These are phyloP conservation scores for Camelina hispida DNA, from an alignment of 345 rosid genomes.

Conservation along the genomic window DNA sequence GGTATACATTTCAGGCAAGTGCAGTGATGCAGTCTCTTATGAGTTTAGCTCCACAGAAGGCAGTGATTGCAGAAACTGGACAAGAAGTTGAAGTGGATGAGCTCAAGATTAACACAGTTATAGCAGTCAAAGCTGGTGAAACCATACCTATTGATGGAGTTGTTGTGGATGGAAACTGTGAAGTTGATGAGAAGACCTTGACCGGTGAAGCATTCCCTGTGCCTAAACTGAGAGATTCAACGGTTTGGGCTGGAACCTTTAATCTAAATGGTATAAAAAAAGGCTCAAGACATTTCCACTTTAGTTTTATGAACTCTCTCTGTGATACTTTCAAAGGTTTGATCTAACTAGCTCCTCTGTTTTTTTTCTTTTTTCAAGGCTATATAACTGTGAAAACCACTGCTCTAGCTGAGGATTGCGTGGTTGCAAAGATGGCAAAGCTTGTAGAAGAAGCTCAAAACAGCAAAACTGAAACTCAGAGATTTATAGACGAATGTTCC, in stretches of 20 bases:
- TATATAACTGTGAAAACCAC: slow-evolving; percentile 76
- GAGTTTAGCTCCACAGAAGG: slow-evolving; percentile 83
- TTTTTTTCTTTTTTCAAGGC: slow-evolving; percentile 48
- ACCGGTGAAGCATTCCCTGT: slow-evolving; percentile 94
- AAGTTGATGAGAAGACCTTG: slow-evolving; percentile 88
- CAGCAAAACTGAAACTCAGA: slow-evolving; percentile 74
- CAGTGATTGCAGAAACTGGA: slow-evolving; percentile 81
- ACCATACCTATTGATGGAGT: slow-evolving; percentile 89
- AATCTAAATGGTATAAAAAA: slow-evolving; percentile 67
- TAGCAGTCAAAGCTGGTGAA: slow-evolving; percentile 90
- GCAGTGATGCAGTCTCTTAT: slow-evolving; percentile 84
- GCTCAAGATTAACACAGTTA: slow-evolving; percentile 66
- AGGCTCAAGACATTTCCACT: neutral
- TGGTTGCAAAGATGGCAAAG: slow-evolving; percentile 84
- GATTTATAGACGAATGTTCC: slow-evolving; percentile 72
- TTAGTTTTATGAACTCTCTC: neutral
- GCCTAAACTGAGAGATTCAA: slow-evolving; percentile 65
- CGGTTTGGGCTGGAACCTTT: slow-evolving; percentile 94
- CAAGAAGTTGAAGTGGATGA: slow-evolving; percentile 75
- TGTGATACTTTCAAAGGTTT: slow-evolving; percentile 3
- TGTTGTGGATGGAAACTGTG: slow-evolving; percentile 81
- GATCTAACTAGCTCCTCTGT: neutral
- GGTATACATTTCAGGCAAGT: slow-evolving; percentile 62
- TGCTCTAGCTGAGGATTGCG: slow-evolving; percentile 81
- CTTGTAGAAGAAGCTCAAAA: slow-evolving; percentile 98